A percentile compares a stretch with the other conserved stretches of the same genome.
phyloP scores from a whole-genome alignment of 1,284 basidiomycete genomes.

The Trichosporon inkin region DNA sequence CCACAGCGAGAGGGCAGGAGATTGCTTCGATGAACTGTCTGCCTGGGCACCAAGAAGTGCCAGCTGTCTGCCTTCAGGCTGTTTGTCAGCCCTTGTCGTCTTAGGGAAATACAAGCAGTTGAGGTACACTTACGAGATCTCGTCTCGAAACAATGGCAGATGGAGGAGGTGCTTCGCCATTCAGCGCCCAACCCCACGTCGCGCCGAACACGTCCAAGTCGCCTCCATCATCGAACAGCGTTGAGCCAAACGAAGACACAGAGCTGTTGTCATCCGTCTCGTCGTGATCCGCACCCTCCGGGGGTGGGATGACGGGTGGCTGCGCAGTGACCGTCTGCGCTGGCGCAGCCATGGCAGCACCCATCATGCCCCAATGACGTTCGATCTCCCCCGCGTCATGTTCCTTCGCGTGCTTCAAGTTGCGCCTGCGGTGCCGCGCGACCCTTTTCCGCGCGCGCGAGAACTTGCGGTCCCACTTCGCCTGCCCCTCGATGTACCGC shows the following conservation, averaged over 20 bases:
- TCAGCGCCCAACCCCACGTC: conserved; percentile 47
- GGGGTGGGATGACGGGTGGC: too few relatives aligned
- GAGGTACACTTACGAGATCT: conserved; percentile 42
- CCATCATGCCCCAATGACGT: conserved; percentile 3
- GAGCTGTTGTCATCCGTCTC: conserved; percentile 14
- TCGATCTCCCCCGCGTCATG: conserved; percentile 26
- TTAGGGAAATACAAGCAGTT: too few relatives aligned
- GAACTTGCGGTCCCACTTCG: conserved; percentile 48
- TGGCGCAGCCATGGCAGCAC: background rate
- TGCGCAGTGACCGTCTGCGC: too few relatives aligned
- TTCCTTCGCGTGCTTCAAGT: conserved; percentile 36
- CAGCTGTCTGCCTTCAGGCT: conserved; percentile 43
- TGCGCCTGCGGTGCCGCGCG: conserved; percentile 40
- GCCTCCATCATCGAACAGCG: background rate
- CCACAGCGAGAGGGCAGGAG: conserved; percentile 16
- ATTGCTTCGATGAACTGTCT: conserved; percentile 32
- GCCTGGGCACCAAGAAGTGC: conserved; percentile 47
- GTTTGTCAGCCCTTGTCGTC: conserved; percentile 5
- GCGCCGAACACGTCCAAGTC: conserved; percentile 1
- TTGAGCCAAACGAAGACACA: background rate
- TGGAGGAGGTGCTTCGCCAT: conserved; percentile 50
- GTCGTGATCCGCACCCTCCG: background rate
- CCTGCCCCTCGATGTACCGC: conserved; percentile 49
- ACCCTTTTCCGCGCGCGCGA: conserved; percentile 34
- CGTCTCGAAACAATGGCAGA: conserved; percentile 46